Percentiles rank a stretch among this genome's conserved stretches.
Evolutionary conservation across 306 rosid species (phyloP).

Genomic region (Begonia fuchsioides): DNA sequence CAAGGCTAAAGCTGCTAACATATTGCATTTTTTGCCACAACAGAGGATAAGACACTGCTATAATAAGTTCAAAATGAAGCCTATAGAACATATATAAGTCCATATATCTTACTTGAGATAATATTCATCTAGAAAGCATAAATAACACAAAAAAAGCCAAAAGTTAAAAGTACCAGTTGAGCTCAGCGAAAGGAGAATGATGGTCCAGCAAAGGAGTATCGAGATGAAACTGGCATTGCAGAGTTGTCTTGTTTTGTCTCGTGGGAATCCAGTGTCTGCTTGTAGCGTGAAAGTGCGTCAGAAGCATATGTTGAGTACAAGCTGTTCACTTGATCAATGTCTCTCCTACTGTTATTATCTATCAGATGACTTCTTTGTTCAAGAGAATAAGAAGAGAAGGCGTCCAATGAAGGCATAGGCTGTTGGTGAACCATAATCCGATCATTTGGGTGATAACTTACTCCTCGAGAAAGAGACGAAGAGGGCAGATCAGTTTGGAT

Average conservation of each 20-base stretch:
- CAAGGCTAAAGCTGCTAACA: no score
- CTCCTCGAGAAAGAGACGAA: conserved; percentile 5
- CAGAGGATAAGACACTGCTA: no score
- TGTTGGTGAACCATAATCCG: conserved; percentile 21
- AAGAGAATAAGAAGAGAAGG: conserved; percentile 16
- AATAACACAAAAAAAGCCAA: not conserved
- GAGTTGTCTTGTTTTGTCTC: conserved; percentile 17
- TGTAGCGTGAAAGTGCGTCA: conserved; percentile 28
- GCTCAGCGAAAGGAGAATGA: conserved; percentile 31
- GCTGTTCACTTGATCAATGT: conserved; percentile 24
- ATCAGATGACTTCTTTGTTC: conserved; percentile 20
- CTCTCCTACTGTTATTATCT: conserved; percentile 31
- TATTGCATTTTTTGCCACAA: no score
- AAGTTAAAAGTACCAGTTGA: conserved; percentile 1
- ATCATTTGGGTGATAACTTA: conserved; percentile 19
- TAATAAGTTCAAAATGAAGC: no score
- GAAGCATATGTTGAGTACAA: conserved; percentile 39
- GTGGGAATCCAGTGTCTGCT: conserved; percentile 15
- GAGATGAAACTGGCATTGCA: conserved; percentile 39
- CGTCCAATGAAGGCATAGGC: conserved; percentile 22
- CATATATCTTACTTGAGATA: no score
- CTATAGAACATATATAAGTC: no score
- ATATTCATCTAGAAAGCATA: not conserved
- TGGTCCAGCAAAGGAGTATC: conserved; percentile 54
- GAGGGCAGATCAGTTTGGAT: conserved; percentile 25